Percentiles rank a stretch among this genome's conserved stretches.
These are phyloP conservation scores for Beauveria bassiana DNA, from an alignment of 2,329 filamentous ascomycete genomes.

Conservation along the genomic window DNA sequence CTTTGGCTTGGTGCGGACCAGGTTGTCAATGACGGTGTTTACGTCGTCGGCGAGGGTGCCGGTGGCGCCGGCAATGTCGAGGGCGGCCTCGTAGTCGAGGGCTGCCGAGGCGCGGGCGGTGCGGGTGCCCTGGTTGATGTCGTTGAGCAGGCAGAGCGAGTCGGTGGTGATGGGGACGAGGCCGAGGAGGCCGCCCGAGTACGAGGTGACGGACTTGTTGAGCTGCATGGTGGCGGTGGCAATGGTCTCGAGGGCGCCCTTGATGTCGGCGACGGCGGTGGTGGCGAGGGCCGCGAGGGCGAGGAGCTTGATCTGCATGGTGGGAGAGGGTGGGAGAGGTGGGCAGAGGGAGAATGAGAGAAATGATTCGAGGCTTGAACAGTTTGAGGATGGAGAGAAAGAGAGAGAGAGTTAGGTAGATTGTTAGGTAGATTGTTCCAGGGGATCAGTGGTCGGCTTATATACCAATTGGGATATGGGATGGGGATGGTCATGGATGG, in stretches of 20 bases:
- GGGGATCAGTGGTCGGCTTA: background rate
- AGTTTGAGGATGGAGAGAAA: background rate
- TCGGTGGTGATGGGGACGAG: slow-evolving; percentile 33
- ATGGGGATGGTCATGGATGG: too few relatives aligned
- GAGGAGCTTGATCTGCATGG: slow-evolving; percentile 13
- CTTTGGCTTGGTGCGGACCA: slow-evolving; percentile 33
- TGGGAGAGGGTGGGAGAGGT: background rate
- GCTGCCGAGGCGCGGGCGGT: slow-evolving; percentile 28
- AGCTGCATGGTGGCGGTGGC: slow-evolving; percentile 25
- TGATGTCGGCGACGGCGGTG: slow-evolving; percentile 27
- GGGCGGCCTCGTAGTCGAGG: slow-evolving; percentile 30
- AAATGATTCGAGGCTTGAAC: background rate
- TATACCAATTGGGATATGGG: too few relatives aligned
- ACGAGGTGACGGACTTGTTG: slow-evolving; percentile 26
- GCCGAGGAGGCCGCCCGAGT: slow-evolving; percentile 30
- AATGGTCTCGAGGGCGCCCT: slow-evolving; percentile 28
- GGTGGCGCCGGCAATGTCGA: slow-evolving; percentile 31
- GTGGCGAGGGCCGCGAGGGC: slow-evolving; percentile 13
- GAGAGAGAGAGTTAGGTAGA: background rate
- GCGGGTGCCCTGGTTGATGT: slow-evolving; percentile 31
- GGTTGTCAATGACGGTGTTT: slow-evolving; percentile 28
- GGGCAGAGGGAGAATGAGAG: background rate
- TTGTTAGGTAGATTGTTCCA: too few relatives aligned
- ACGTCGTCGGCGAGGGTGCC: slow-evolving; percentile 28
- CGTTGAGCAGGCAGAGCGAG: slow-evolving; percentile 30